These are phyloP conservation scores for Fusarium fujikuroi DNA, from an alignment of 2,329 filamentous ascomycete species.

Conservation along the genomic window DNA sequence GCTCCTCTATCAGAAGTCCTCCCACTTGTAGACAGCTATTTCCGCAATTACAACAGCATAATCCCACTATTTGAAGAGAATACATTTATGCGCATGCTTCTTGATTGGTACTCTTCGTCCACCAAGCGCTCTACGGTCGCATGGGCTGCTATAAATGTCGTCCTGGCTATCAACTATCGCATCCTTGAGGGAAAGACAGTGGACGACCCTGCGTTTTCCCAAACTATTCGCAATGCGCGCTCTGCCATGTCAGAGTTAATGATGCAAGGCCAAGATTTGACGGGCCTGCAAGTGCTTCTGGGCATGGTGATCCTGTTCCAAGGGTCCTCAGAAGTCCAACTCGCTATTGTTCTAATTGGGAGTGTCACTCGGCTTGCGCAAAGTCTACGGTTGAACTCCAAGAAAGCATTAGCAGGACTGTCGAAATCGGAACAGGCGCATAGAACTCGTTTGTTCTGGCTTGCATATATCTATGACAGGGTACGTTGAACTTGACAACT, in stretches of 20 bases:
- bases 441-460: conserved; percentile 51
- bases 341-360: conserved; percentile 47
- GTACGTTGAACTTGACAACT: neutral
- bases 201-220: conserved; percentile 32
- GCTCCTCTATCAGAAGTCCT: conserved; percentile 33
- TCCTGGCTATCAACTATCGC: conserved; percentile 48
- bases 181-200: conserved; percentile 32
- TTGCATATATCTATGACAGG: conserved; percentile 50
- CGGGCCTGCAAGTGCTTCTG: conserved; percentile 50
- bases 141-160: conserved; percentile 51
- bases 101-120: conserved; percentile 46
- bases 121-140: conserved; percentile 27
- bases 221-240: conserved; percentile 48
- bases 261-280: conserved; percentile 43
- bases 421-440: conserved; percentile 28
- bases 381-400: conserved; percentile 47
- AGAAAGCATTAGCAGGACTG: neutral
- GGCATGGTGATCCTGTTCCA: conserved; percentile 50
- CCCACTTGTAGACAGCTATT: conserved; percentile 36
- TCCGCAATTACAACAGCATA: conserved; percentile 31
- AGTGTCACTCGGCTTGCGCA: conserved; percentile 50
- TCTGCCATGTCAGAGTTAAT: conserved; percentile 49
- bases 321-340: conserved; percentile 46
- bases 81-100: conserved; percentile 49
- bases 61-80: conserved; percentile 50